Base-by-base conservation (phyloP, 306 rosid species). In the Calophaca sinica region DNA sequence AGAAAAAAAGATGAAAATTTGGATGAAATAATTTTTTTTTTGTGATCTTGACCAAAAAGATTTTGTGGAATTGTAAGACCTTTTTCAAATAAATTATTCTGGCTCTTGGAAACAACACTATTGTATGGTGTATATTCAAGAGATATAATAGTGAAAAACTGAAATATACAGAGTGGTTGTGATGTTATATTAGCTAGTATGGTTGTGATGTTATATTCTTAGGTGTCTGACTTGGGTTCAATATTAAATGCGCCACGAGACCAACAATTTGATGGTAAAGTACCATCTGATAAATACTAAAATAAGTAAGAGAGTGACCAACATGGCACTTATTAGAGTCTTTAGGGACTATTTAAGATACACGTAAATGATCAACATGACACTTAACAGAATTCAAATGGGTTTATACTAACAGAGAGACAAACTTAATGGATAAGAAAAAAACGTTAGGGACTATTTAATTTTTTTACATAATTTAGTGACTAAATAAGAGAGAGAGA, bases 191-290 rank as follows among this genome's bases (percentile, higher is more conserved):
- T 68, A 15, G 75, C 3, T n/a, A 70, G 20, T 46, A 62, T 49
- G 71, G 73, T 79, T 71, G 62, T 20, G 65, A 42, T 53, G 78
- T 78, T 62, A 41, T 26, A 31, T 28, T 29, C 57, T 38, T 66
- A 57, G 83, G 83, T 67, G 26, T 20, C 26, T 20, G 26, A 72
- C 69, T 44, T 64, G 45, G 29, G 57, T 53, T 39, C 32, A 53
- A 36, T 65, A 13, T 73, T 53, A 67, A 54, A 8, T 41, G 46
- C 6, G 3, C 64, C 48, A 2, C 6, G 12, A 58, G 60, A 79
- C 79, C 74, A 33, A 14, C 70, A 60, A 80, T 68, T 41, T 59
- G 84, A 80, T 10, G 33, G 67, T 64, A 67, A 60, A 67, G 71
- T 50, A 41, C 7, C 58, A 59, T 80, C 76, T 80, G 58, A 35